Conservation (phyloP, 345 rosid genomes). For the Citrus medica region DNA sequence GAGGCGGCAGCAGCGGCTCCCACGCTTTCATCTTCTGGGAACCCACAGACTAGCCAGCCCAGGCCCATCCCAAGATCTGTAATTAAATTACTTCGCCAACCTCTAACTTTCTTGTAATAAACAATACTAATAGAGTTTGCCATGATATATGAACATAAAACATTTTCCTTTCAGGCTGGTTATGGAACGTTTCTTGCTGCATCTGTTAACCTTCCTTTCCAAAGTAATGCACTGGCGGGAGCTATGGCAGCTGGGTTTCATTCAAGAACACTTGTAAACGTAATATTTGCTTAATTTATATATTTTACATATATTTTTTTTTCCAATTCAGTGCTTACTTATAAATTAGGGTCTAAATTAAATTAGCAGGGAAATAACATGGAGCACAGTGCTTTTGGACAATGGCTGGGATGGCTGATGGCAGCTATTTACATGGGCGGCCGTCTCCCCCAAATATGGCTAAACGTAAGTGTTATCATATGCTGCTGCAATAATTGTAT, state of each 20-base stretch:
- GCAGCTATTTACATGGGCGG: slow-evolving; percentile 99
- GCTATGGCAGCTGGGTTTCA: slow-evolving; percentile 24
- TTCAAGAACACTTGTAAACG: slow-evolving; percentile 47
- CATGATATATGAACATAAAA: too few relatives aligned
- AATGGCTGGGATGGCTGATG: slow-evolving; percentile 98
- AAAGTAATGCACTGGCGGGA: slow-evolving; percentile 41
- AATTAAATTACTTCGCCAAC: slow-evolving; percentile 3
- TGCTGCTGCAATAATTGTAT: background rate
- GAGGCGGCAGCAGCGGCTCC: slow-evolving; percentile 21
- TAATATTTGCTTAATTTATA: slow-evolving; percentile 12
- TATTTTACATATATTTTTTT: background rate
- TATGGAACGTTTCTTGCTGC: slow-evolving; percentile 82
- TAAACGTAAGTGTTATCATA: slow-evolving; percentile 49
- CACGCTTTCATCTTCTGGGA: slow-evolving; percentile 1
- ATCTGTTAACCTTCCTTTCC: slow-evolving; percentile 58
- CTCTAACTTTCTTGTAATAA: background rate
- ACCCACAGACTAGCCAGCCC: slow-evolving; percentile 42
- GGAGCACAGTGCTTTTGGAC: slow-evolving; percentile 69
- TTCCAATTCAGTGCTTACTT: background rate
- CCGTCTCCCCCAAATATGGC: slow-evolving; percentile 84
- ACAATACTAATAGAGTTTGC: too few relatives aligned
- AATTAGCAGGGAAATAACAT: slow-evolving; percentile 47
- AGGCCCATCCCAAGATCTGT: slow-evolving; percentile 82
- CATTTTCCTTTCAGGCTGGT: slow-evolving; percentile 47
- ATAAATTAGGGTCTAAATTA: background rate